Evolutionary conservation across 2,329 filamentous ascomycete species (phyloP), one percentile per base, ranked within the genome.

Genomic region (Trichoderma pleuroti): DNA sequence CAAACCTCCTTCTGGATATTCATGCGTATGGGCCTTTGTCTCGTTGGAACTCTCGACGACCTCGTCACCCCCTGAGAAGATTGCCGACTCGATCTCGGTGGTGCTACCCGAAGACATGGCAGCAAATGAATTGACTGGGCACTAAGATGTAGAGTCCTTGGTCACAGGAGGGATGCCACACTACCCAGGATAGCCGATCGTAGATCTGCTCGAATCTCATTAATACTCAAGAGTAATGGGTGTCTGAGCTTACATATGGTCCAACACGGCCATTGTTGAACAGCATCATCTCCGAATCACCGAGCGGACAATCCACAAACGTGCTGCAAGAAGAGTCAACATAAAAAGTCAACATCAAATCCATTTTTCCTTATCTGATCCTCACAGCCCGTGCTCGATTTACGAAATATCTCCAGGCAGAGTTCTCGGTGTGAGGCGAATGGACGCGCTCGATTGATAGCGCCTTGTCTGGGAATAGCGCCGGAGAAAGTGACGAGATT

Each of bases 1-100:
- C 5, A 68, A 28, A 6, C 66, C 56, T 11, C 66, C 66, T 34
- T 68, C 54, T 36, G 39, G 39, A 21, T 52, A 68, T 18, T 68
- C 52, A 52, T 68, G 56, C 4, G 42, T 21, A 10, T 46, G 39
- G 8, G 26, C 14, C n/a, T 68, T 68, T 21, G 39, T 18, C 34
- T 61, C 66, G 7, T 28, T 36, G 28, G 66, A 34, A 28, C 14
- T 28, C 11, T 49, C 56, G 21, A 61, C 21, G 18, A 30, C 56
- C 21, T 49, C 42, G 6, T 68, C 56, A 36, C 36, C 56, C 36
- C 39, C 24, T 59, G 52, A 59, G 34, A 67, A 59, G 34, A 59
- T 59, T 46, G 36, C 65, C 65, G 65, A 68, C 28, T 68, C 54
- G 65, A 68, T 60, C 54, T 68, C 64, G 49, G 52, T 68, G 21